phyloP scores from a whole-genome alignment of 73 alveolate species.

The Diophrys sp. region DNA sequence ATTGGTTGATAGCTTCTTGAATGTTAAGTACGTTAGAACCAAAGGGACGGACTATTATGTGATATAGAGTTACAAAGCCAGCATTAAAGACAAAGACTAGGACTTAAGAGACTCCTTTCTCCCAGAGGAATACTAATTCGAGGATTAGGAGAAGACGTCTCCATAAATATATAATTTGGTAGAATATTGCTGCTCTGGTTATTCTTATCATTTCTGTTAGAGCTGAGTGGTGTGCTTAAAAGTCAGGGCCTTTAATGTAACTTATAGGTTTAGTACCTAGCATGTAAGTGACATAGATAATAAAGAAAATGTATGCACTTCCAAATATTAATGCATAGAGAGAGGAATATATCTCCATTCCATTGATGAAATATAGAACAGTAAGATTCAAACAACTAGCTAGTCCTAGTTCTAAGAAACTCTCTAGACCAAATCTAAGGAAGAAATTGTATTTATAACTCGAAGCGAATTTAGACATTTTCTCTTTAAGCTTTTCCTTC shows the following conservation, averaged over 20 bases:
- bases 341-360: neutral
- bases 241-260: no score
- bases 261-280: no score
- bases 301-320: no score
- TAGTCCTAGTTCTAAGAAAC: neutral
- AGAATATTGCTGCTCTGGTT: neutral
- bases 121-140: neutral
- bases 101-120: neutral
- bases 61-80: neutral
- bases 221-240: no score
- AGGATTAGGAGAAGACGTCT: neutral
- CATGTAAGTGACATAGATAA: no score
- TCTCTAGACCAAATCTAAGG: neutral
- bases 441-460: neutral
- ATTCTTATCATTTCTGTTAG: neutral
- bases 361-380: neutral
- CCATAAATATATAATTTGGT: no score
- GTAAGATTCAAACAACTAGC: neutral
- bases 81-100: no score
- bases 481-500: no score
- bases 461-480: neutral
- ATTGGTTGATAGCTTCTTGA: neutral
- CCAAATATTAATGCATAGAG: no score
- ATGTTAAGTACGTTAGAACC: neutral
- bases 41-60: neutral